A percentile compares a stretch with the other conserved stretches of the same genome.
phyloP scores from a whole-genome alignment of 176 grass and related monocot species.

The Raddia distichophylla region DNA sequence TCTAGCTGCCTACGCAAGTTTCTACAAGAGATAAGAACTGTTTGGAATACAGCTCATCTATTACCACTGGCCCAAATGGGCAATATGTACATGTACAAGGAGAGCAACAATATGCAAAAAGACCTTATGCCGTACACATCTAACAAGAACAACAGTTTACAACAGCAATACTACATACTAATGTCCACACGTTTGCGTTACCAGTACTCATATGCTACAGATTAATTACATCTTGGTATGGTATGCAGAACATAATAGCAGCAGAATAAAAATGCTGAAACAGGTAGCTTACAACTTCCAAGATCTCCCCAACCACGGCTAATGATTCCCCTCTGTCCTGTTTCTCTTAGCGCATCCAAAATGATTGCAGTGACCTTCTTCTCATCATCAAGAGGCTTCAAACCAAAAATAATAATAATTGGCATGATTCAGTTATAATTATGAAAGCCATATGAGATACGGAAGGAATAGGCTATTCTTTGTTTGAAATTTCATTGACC shows the following conservation, averaged over 20 bases:
- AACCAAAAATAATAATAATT: conserved; percentile 7
- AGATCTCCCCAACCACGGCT: conserved; percentile 94
- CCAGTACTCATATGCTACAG: conserved; percentile 9
- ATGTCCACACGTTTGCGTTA: background rate
- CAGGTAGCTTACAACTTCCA: conserved; percentile 76
- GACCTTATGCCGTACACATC: no score
- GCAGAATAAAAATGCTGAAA: conserved; percentile 29
- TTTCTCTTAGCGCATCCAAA: conserved; percentile 86
- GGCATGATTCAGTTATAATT: background rate
- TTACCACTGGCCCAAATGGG: no score
- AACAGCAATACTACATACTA: conserved; percentile 21
- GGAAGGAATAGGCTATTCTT: no score
- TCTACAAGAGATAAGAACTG: conserved; percentile 14
- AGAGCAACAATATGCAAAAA: no score
- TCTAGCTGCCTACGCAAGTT: conserved; percentile 8
- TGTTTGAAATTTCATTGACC: no score
- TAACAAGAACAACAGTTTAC: conserved; percentile 4
- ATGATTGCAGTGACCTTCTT: conserved; percentile 85
- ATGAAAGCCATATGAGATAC: no score
- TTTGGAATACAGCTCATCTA: no score
- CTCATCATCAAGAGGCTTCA: conserved; percentile 94
- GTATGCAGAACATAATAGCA: background rate
- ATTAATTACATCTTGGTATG: conserved; percentile 12
- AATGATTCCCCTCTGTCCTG: conserved; percentile 92
- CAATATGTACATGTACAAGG: no score